Evolutionary conservation across 495 filamentous ascomycete genomes (phyloP), one percentile per base, ranked within the genome.

Genomic region (Trichoderma virens): DNA sequence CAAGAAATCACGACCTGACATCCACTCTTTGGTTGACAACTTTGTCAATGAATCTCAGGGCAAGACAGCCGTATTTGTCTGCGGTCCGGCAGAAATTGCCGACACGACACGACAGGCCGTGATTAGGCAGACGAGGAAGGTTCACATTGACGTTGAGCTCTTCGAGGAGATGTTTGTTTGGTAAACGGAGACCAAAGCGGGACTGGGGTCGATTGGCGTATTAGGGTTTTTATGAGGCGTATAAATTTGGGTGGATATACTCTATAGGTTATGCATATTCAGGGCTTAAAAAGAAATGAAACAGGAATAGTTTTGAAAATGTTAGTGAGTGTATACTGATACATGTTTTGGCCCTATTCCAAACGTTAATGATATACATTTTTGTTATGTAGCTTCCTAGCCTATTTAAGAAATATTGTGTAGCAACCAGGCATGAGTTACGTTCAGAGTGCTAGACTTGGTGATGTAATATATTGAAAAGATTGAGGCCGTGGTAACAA

Each of bases 91-190:
- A 13, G 51, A 56, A 5, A 56, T 56, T 30, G 51, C 51, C 13
- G 51, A 56, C 20, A 56, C 51, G 11, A 56, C 51, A 30, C 23
- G 51, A 25, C 51, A 56, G 16, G 51, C 51, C 11, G 51, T 56
- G 25, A 31, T 56, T 30, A 56, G 25, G 25, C 51, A 56, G 23
- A 56, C 51, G 25, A 56, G 16, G 51, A 56, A 56, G 8, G 51
- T 56, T 30, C 51, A 56, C 13, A n/a, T 56, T 27, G 51, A 56
- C 16, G 51, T 56, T 18, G 51, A 56, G 51, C 51, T 56, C 25
- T 56, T 56, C 30, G 51, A 56, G 25, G 51, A 56, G 23, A 56
- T 56, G 51, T 56, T 56, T 56, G 51, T 56, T 30, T 56, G 51
- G 51, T 56, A 56, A 56, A 31, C 30, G 51, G 18, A 56, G 23